Percentiles rank a stretch among this genome's conserved stretches.
Evolutionary conservation across 2,329 filamentous ascomycete species (phyloP).

Genomic region (Pseudogymnoascus sp.): DNA sequence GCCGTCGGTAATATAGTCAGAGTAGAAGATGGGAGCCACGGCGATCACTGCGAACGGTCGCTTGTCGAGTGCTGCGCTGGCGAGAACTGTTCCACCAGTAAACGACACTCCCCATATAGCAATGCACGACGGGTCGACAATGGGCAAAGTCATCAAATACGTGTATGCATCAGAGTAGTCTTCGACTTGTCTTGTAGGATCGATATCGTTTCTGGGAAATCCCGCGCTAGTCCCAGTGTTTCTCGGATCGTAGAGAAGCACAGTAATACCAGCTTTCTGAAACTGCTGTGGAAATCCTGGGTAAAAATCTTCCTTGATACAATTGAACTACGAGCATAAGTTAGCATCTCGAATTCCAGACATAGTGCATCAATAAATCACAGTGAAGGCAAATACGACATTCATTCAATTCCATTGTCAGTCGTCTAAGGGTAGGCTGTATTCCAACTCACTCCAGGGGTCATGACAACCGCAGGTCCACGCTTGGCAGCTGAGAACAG

Average conservation of each 20-base stretch:
- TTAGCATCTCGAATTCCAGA: neutral
- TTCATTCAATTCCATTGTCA: no score
- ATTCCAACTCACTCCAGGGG: slow-evolving; percentile 16
- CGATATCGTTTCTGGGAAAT: slow-evolving; percentile 28
- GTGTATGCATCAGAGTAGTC: slow-evolving; percentile 34
- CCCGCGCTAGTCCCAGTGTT: slow-evolving; percentile 28
- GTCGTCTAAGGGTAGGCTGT: neutral
- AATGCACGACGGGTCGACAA: slow-evolving; percentile 29
- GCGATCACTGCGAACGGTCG: slow-evolving; percentile 31
- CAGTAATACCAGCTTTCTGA: slow-evolving; percentile 27
- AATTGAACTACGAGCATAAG: neutral
- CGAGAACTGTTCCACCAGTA: slow-evolving; percentile 32
- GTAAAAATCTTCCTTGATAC: slow-evolving; percentile 17
- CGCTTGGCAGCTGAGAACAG: slow-evolving; percentile 15
- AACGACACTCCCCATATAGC: slow-evolving; percentile 33
- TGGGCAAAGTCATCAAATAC: slow-evolving; percentile 24
- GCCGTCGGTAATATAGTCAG: neutral
- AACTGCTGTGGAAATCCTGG: slow-evolving; percentile 16
- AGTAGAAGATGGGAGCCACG: slow-evolving; percentile 10
- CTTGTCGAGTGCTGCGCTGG: slow-evolving; percentile 33
- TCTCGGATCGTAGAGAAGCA: slow-evolving; percentile 31
- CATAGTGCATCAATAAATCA: neutral
- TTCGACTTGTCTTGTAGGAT: slow-evolving; percentile 26
- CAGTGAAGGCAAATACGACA: neutral
- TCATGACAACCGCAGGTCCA: slow-evolving; percentile 15